Evolutionary conservation across 805 yeast species (phyloP).

Genomic region (Candida bentonensis): DNA sequence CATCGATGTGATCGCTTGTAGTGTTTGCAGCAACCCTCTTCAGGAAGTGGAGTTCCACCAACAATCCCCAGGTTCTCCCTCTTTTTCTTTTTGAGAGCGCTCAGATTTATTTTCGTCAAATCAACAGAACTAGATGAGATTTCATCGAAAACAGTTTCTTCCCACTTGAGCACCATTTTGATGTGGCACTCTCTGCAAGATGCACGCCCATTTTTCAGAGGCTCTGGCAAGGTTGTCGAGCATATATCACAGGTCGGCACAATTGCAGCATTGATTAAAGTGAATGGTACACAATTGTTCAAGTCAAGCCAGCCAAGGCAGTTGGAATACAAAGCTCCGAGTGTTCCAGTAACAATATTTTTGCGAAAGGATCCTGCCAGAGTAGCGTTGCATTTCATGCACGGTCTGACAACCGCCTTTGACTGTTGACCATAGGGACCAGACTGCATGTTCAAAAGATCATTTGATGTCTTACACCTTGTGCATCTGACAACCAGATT

Average conservation of each 20-base stretch:
- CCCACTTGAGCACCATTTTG: slow-evolving; percentile 20
- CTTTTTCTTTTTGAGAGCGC: slow-evolving; percentile 9
- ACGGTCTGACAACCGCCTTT: slow-evolving; percentile 18
- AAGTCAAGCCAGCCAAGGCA: slow-evolving; percentile 26
- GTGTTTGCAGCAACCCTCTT: slow-evolving; percentile 26
- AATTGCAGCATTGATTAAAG: slow-evolving; percentile 23
- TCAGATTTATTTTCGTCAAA: slow-evolving; percentile 9
- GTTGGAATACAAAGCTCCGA: slow-evolving; percentile 16
- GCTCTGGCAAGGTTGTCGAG: slow-evolving; percentile 13
- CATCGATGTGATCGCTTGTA: slow-evolving; percentile 28
- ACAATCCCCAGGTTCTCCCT: slow-evolving; percentile 19
- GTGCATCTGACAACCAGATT: slow-evolving; percentile 23
- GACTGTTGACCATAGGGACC: slow-evolving; percentile 22
- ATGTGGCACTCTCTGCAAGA: slow-evolving; percentile 25
- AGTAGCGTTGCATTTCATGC: slow-evolving; percentile 22
- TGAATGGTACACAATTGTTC: slow-evolving; percentile 23
- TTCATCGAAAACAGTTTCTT: slow-evolving; percentile 20
- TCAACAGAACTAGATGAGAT: slow-evolving; percentile 17
- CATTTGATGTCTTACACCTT: slow-evolving; percentile 24
- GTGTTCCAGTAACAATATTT: slow-evolving; percentile 16
- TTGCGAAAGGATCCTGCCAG: slow-evolving; percentile 23
- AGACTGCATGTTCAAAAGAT: slow-evolving; percentile 20
- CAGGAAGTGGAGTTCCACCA: slow-evolving; percentile 26
- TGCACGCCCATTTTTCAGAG: slow-evolving; percentile 18
- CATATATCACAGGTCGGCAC: slow-evolving; percentile 25